Evolutionary conservation across 306 rosid genomes (phyloP), one percentile per base, ranked within the genome.

Genomic region (Purshia tridentata): DNA sequence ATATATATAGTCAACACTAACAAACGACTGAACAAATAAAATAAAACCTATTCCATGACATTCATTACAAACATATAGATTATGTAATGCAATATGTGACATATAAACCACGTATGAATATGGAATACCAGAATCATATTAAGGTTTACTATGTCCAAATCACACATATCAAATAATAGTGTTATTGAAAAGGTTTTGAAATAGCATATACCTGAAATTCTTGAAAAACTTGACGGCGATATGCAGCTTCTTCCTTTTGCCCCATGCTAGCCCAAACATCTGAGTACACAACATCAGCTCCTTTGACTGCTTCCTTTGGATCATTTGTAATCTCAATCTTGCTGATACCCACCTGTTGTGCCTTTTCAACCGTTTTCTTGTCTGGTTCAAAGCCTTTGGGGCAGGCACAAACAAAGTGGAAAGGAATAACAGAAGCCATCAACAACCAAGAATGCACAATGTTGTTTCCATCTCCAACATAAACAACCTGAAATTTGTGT

Each of bases 241-340:
- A 4, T 8, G 77, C 95, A 86, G 99, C 96, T 84, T 91, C 99
- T 75, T 94, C 99, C 85, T 94, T 94, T 81, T 94, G 99, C 65
- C 99, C 98, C 99, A 95, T 95, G 86, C 99, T 91, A 51, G 99
- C 96, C 98, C 98, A 95, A 73, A 91, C 96, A 84, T 90, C 96
- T 12, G 99, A 87, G 80, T 95, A 95, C 61, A 91, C 93, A 70
- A 95, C 87, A 72, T 94, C 96, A 61, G 98, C 98, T 41, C 92
- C 96, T 82, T 72, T 88, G 72, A 91, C 99, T 62, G 96, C 98
- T 82, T 95, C 98, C 86, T 80, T 87, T 23, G 99, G 96, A 79
- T 91, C 93, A 82, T 91, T 67, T 72, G 88, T 80, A 76, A 91
- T 91, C 89, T 90, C 98, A 73, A 95, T 95, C 86, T 86, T 94